phyloP scores from a whole-genome alignment of 148 eudicot species.

The Rhododendron griersonianum region DNA sequence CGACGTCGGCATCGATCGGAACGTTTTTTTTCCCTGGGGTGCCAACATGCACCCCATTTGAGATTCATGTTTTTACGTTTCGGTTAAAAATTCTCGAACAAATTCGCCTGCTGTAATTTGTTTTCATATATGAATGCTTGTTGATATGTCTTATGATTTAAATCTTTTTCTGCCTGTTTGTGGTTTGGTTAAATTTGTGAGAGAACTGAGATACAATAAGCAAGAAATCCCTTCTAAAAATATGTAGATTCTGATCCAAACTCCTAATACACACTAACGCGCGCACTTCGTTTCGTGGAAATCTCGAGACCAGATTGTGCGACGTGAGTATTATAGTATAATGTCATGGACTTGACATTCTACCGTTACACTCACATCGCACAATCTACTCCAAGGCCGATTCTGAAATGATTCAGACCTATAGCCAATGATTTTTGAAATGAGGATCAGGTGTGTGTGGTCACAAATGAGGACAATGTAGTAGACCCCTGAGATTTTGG shows the following conservation, averaged over 20 bases:
- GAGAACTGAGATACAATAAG: background rate
- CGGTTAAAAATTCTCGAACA: background rate
- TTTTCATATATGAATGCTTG: background rate
- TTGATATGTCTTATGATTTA: background rate
- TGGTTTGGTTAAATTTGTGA: background rate
- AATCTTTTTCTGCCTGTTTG: background rate
- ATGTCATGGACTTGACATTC: too few relatives aligned
- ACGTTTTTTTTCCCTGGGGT: background rate
- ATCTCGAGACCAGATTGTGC: too few relatives aligned
- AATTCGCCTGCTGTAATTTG: background rate
- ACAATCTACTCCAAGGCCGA: background rate
- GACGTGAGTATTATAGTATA: too few relatives aligned
- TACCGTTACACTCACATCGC: too few relatives aligned
- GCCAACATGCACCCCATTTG: background rate
- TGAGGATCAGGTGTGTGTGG: slow-evolving; percentile 12
- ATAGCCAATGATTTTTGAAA: background rate
- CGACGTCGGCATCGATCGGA: background rate
- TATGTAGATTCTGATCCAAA: too few relatives aligned
- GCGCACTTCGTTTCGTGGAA: too few relatives aligned
- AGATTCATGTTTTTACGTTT: background rate
- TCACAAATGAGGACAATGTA: background rate
- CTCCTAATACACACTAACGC: too few relatives aligned
- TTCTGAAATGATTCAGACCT: background rate
- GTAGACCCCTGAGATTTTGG: background rate
- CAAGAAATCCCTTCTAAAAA: background rate